Percentiles rank a stretch among this genome's conserved stretches.
Evolutionary conservation across 1,284 basidiomycete genomes (phyloP).

Genomic region (Anthracocystis walkeri): DNA sequence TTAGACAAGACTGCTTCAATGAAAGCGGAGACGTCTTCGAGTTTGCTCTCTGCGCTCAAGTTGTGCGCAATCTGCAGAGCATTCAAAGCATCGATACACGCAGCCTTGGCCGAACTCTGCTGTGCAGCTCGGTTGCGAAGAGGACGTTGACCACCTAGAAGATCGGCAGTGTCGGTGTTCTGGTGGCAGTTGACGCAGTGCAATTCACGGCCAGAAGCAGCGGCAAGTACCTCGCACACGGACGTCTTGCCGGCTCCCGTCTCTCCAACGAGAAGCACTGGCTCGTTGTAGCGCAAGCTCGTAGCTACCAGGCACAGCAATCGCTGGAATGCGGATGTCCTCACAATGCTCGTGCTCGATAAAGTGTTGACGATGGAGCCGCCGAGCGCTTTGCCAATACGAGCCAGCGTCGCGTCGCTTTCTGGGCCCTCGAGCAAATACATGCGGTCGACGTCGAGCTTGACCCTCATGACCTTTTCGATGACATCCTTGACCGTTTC

Average conservation of each 20-base stretch:
- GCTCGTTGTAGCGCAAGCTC: constrained; percentile 89
- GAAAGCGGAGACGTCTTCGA: constrained; percentile 42
- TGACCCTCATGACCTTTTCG: constrained; percentile 89
- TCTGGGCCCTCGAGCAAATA: constrained; percentile 72
- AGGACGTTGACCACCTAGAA: constrained; percentile 93
- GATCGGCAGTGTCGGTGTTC: constrained; percentile 98
- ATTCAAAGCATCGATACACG: constrained; percentile 60
- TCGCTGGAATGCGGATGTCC: constrained; percentile 93
- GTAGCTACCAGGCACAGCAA: constrained; percentile 86
- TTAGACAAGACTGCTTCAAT: constrained; percentile 27
- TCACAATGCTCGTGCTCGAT: constrained; percentile 75
- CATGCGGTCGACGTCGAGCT: constrained; percentile 76
- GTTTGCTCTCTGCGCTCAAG: constrained; percentile 29
- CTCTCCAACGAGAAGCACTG: constrained; percentile 96
- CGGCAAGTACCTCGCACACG: constrained; percentile 89
- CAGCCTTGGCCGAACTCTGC: constrained; percentile 68
- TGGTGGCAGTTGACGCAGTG: constrained; percentile 94
- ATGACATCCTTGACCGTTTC: constrained; percentile 90
- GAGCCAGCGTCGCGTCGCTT: constrained; percentile 40
- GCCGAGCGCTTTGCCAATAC: constrained; percentile 48
- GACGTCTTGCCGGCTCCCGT: constrained; percentile 98
- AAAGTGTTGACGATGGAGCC: constrained; percentile 68
- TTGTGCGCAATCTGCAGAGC: constrained; percentile 27
- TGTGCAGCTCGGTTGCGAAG: constrained; percentile 79
- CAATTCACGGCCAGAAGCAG: constrained; percentile 76